Base-by-base conservation (phyloP, 1,284 basidiomycete species). In the Microbotryum silenes-acaulis region DNA sequence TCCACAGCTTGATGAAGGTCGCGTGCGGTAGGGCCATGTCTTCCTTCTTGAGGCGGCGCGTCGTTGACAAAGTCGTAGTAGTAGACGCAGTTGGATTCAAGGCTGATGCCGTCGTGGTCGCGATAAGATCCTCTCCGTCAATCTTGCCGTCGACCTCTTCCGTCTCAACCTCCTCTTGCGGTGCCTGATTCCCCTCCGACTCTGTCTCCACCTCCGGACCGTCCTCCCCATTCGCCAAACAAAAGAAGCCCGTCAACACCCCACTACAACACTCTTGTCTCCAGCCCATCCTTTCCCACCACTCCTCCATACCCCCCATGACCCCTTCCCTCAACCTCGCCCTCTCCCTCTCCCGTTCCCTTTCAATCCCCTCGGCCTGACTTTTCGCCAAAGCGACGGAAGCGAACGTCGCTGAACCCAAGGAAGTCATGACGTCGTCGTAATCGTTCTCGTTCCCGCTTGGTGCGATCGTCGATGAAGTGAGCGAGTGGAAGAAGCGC, bases 201-300 rank as follows among this genome's bases (percentile, higher is more conserved):
- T 42, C 37, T 16, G 37, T 12, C 37, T 42, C 16, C 4, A 42
- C 14, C 37, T 42, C 23, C 2, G 20, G 25, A 20, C 31, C 27
- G 6, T 55, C 21, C 10, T 51, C 56, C n/a, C 56, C 61, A 16
- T 58, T 46, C 1, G 62, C 67, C 31, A 89, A 74, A 20, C 83
- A 81, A 74, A 96, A 94, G 78, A 97, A 97, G 0, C 88, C 91
- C 2, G 90, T 93, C 16, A 93, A 81, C 5, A 88, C 87, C 3
- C 79, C 91, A 81, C 66, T 85, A 51, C 87, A 82, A 73, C 92
- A 96, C 75, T 97, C 92, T 73, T 96, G 92, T 42, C 92, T 81
- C 76, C 89, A 93, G 29, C 87, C 90, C 87, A 97, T 91, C 18
- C 90, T 81, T 75, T 92, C 90, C 89, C 91, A 94, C 75, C 92